Evolutionary conservation across 257 asterid species (phyloP), one percentile per base, ranked within the genome.

Genomic region (Salvia splendens): DNA sequence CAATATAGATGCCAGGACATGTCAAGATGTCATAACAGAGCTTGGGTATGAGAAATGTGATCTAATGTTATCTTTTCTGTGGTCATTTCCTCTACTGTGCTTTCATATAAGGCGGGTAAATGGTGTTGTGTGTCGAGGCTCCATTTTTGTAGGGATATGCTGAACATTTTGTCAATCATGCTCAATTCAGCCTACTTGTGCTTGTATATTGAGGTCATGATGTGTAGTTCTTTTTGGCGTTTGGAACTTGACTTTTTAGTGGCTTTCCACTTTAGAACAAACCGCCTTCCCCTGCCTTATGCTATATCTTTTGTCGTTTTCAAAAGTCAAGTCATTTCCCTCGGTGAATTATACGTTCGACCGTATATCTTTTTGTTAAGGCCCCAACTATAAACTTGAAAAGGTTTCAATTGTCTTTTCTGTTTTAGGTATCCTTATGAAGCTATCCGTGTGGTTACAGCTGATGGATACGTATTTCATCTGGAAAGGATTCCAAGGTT

Each of bases 401-500:
- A 24, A 24, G 30, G 30, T 56, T 52, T 64, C 38, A 32, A 50
- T 61, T 43, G 64, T 38, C 55, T 12, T 12, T 68, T 66, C 55
- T 33, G 62, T 66, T 65, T 74, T 65, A 94, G 97, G 81, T 94
- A 94, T 78, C 97, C 99, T 36, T 94, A 91, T 77, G 99, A 94
- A 83, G 88, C 95, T 47, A 86, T 94, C 73, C 85, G 80, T 8
- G 99, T 94, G 79, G 91, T 88, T 60, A 94, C 99, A 46, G 76
- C 81, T 41, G 99, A 91, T 91, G 99, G 99, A 74, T 94, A 94
- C 72, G 87, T 93, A 73, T 95, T 93, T 70, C 94, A 81, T 77
- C 75, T 93, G 71, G 98, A 93, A 78, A 86, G 98, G 76, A 91
- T 94, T 59, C 99, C 99, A 55, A 91, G 99, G 99, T 91, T 58